phyloP scores from a whole-genome alignment of 2,329 filamentous ascomycete species.

The Chrysoporthe puriensis region DNA sequence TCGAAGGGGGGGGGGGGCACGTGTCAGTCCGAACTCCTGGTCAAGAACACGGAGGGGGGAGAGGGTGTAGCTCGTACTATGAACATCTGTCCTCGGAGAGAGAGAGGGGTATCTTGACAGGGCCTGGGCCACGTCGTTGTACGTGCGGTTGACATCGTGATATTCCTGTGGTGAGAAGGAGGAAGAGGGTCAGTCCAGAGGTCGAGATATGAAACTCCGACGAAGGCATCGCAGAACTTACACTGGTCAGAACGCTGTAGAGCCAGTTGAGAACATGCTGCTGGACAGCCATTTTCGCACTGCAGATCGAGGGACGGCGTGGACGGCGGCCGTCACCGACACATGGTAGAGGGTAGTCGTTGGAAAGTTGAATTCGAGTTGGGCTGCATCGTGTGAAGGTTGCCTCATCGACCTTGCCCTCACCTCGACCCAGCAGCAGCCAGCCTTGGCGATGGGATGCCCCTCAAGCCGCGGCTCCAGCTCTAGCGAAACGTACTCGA shows the following conservation, averaged over 20 bases:
- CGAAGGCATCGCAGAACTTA: conserved; percentile 43
- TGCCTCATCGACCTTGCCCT: not conserved
- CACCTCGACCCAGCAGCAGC: not conserved
- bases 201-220: conserved; percentile 12
- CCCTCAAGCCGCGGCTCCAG: conserved; percentile 6
- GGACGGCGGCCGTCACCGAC: conserved; percentile 6
- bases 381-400: conserved; percentile 3
- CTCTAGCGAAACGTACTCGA: not conserved
- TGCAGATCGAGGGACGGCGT: conserved; percentile 15
- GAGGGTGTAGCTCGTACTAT: conserved; percentile 65
- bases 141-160: conserved; percentile 87
- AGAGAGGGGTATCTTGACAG: conserved; percentile 80
- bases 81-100: conserved; percentile 87
- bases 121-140: conserved; percentile 85
- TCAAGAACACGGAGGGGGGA: conserved; percentile 10
- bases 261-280: conserved; percentile 95
- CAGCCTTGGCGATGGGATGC: not conserved
- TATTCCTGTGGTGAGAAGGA: conserved; percentile 71
- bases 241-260: conserved; percentile 84
- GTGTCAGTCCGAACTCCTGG: conserved; percentile 14
- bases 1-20: conserved; percentile 35
- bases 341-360: conserved; percentile 27
- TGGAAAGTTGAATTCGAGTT: conserved; percentile 5
- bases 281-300: conserved; percentile 67
- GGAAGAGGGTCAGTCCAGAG: conserved; percentile 21